These are phyloP conservation scores for Carex pumila DNA, from an alignment of 176 grass and related monocot species.

Conservation along the genomic window DNA sequence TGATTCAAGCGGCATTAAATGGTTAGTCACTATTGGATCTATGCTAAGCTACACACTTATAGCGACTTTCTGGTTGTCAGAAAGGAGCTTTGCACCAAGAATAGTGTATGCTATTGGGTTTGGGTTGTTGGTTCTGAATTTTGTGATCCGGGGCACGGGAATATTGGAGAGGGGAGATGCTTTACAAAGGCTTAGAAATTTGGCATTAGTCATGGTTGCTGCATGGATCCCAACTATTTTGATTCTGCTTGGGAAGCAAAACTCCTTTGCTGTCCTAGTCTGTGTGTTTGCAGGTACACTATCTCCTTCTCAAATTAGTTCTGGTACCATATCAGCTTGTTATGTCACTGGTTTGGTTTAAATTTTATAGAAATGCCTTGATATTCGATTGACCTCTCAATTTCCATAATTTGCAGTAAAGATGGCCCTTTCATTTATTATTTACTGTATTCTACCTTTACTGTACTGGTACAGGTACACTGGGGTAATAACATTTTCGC, in stretches of 20 bases:
- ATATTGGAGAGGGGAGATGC: constrained; percentile 25
- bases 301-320: background rate
- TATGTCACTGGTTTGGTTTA: background rate
- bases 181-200: constrained; percentile 41
- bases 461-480: background rate
- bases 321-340: background rate
- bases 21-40: constrained; percentile 36
- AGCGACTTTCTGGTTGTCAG: constrained; percentile 65
- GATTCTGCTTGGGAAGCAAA: constrained; percentile 79
- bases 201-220: constrained; percentile 50
- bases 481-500: background rate
- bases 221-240: constrained; percentile 86
- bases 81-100: constrained; percentile 59
- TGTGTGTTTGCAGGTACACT: constrained; percentile 52
- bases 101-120: constrained; percentile 61
- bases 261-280: constrained; percentile 66
- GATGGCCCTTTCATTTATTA: background rate
- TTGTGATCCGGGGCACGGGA: constrained; percentile 31
- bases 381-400: background rate
- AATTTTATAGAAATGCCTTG: background rate
- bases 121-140: constrained; percentile 51
- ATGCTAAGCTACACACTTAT: constrained; percentile 58
- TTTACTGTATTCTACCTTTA: background rate
- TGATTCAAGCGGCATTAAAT: constrained; percentile 42
- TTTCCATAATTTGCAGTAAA: background rate